Base-by-base conservation (phyloP, 2,329 filamentous ascomycete genomes). In the Leptographium lundbergii region DNA sequence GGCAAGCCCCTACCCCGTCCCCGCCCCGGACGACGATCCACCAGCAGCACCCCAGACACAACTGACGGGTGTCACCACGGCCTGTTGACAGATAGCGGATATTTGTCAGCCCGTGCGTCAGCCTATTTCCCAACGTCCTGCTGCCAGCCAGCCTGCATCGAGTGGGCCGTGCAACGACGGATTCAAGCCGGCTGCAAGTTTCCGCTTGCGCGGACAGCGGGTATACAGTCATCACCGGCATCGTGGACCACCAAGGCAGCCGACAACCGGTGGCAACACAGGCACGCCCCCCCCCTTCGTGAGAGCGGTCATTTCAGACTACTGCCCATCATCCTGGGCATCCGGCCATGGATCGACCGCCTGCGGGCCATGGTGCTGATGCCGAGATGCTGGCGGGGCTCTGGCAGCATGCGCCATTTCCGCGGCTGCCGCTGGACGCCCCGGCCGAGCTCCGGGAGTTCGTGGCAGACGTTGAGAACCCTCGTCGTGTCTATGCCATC, bases 351-450 rank as follows among this genome's bases (percentile, higher is more conserved):
- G 52, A 81, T 80, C 66, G 67, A 63, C 62, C 59, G 6, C 29
- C 51, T 7, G 19, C 47, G 36, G 53, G 54, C 13, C 34, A 42
- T 2, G 57, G 50, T 3, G 34, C 39, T 10, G 77, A 80, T 32
- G 65, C 71, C 34, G 79, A 81, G 59, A 67, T 84, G 56, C 68
- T 84, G 24, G 77, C 77, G 56, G 79, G 78, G 13, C 75, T 86
- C 36, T 86, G 83, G 83, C 79, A 82, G 63, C 76, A 81, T 58
- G 80, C 80, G 4, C 77, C 78, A 2, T 85, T 86, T 65, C 75
- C 80, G 48, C 76, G 77, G 57, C 72, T 87, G 50, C 84, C 84
- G 1, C 67, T 72, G 58, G 82, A 86, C 72, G 83, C 83, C 59
- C 84, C 84, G 1, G 66, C 71, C 24, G 80, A 84, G 65, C 71